Base-by-base conservation (phyloP, 768 basidiomycete species). In the Panellus pusillus region DNA sequence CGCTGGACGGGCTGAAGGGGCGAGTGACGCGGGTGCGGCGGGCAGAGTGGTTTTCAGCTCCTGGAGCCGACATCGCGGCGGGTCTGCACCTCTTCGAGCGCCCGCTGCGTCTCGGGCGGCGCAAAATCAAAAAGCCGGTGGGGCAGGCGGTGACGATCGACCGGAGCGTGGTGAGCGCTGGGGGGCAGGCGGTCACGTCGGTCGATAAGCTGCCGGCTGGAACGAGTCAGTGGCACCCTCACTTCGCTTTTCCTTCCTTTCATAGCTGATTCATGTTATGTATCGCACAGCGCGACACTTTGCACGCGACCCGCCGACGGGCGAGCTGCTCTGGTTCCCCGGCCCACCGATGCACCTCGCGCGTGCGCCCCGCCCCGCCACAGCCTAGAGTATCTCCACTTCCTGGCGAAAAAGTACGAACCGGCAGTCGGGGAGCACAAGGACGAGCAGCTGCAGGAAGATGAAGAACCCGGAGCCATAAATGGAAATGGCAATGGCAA, bases 251-350 rank as follows among this genome's bases (percentile, higher is more conserved):
- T 14, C 55, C 24, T 13, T 47, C 42, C 1, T 36, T 32, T 15
- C 20, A 31, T 12, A 9, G 35, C 2, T 27, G 13, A 15, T 17
- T 6, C n/a, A 18, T 27, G 18, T 19, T 35, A 4, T 45, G 5
- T 59, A 86, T 3, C 6, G 24, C 24, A 24, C 24, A 24, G 84
- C 75, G 32, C 68, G 70, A 29, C 71, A 83, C 44, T 88, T 89
- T 64, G 85, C 87, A 49, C 73, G 81, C 8, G 84, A 87, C 47
- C 77, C 84, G 0, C 72, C 76, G 42, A 80, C 83, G 12, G 79
- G 81, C 51, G 79, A 86, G 60, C 66, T 88, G n/a, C 69, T 89
- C 44, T 89, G 88, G 88, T 90, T 89, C 66, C 77, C 84, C 0
- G 83, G 82, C 2, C 82, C 87, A 4, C 85, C 87, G 0, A 60